Evolutionary conservation across 208 protist genomes (phyloP).

Genomic region (Leishmania arabica): DNA sequence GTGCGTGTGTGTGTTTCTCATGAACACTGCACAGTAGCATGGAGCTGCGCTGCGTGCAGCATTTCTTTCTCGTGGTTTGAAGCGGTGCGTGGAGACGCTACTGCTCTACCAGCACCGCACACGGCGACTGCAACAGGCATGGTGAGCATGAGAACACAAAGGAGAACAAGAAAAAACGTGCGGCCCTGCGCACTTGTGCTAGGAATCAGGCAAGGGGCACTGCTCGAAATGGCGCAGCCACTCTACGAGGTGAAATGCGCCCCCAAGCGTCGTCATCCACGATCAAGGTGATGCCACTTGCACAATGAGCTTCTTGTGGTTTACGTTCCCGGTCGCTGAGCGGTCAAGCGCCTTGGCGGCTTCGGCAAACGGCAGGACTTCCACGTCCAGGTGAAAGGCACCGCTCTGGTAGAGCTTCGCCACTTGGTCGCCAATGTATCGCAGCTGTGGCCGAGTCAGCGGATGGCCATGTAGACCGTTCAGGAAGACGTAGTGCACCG

Average conservation of each 20-base stretch:
- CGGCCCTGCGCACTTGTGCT: not conserved
- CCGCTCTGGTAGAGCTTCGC: constrained; percentile 46
- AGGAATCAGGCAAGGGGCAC: not conserved
- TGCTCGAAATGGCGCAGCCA: not conserved
- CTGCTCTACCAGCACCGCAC: not conserved
- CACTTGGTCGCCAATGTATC: constrained; percentile 31
- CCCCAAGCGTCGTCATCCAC: not conserved
- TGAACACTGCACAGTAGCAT: not conserved
- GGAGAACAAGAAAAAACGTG: constrained; percentile 1
- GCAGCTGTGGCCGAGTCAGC: constrained; percentile 41
- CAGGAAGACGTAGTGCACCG: constrained; percentile 68
- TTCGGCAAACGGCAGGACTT: constrained; percentile 28
- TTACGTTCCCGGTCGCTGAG: constrained; percentile 20
- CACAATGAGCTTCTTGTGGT: constrained; percentile 25
- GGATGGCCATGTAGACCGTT: constrained; percentile 40
- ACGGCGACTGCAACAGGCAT: constrained; percentile 3
- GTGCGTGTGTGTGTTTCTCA: not conserved
- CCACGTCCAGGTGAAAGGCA: constrained; percentile 37
- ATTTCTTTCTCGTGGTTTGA: not conserved
- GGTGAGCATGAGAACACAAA: not conserved
- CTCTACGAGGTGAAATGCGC: not conserved
- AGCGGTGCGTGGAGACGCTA: not conserved
- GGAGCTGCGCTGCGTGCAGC: not conserved
- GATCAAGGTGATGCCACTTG: constrained; percentile 13
- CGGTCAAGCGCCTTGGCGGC: constrained; percentile 24